These are phyloP conservation scores for Citrullus amarus DNA, from an alignment of 306 rosid species.

Conservation along the genomic window DNA sequence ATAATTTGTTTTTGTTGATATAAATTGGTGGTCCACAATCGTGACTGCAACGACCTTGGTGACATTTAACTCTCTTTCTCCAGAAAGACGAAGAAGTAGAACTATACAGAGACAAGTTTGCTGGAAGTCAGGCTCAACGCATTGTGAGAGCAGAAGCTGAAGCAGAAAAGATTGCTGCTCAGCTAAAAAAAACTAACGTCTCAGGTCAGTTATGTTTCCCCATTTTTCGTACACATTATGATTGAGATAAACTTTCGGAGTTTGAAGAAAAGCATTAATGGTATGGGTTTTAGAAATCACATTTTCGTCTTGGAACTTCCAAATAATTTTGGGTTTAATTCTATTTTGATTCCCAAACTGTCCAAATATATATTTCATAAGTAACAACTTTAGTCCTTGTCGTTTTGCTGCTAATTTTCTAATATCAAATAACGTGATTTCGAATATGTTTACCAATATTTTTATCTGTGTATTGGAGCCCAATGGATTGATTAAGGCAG, in stretches of 20 bases:
- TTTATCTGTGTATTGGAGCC: neutral
- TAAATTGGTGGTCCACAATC: neutral
- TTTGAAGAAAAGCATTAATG: neutral
- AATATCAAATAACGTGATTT: neutral
- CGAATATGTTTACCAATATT: neutral
- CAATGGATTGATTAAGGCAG: neutral
- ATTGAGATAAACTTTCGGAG: neutral
- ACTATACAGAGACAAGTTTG: conserved; percentile 48
- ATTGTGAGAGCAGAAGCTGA: conserved; percentile 53
- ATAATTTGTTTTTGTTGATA: neutral
- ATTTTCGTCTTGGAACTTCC: neutral
- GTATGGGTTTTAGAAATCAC: neutral
- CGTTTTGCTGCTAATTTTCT: neutral
- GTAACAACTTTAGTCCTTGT: neutral
- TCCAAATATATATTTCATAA: neutral
- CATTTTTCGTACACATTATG: neutral
- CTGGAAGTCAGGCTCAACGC: conserved; percentile 98
- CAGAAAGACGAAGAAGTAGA: conserved; percentile 91
- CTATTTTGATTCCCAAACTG: neutral
- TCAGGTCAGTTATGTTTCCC: conserved; percentile 30
- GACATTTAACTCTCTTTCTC: conserved; percentile 9
- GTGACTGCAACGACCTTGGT: neutral
- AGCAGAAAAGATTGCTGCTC: conserved; percentile 52
- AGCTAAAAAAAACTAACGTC: conserved; percentile 56
- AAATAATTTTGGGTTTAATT: neutral